Base-by-base conservation (phyloP, 2,329 filamentous ascomycete genomes). In the Ophiostoma fasciatum region DNA sequence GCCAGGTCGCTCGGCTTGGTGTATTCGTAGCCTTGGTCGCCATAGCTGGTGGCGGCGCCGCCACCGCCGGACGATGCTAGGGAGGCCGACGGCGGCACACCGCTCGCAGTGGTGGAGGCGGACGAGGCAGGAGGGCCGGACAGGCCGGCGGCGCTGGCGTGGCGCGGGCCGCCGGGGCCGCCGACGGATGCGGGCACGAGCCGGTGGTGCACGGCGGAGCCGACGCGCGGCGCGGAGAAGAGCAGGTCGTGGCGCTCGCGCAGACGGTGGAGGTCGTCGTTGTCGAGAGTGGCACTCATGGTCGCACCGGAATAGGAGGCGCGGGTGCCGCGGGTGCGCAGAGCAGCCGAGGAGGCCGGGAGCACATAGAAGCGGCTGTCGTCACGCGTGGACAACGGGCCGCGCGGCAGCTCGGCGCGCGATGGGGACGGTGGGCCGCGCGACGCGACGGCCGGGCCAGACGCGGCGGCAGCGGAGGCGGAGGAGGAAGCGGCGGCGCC, bases 1-100 rank as follows among this genome's bases (percentile, higher is more conserved):
- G 68, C 71, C 34, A 78, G 51, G 36, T 77, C 72, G 42, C 68
- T 64, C 12, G 71, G 71, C 40, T 71, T 75, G 8, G 73, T 77
- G 46, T 78, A 78, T 46, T 74, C 69, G 46, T 71, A 78, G 8
- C 66, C 71, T 31, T 74, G 66, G 21, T 70, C 66, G 11, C 66
- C 68, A 42, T 71, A 73, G 43, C 70, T 66, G 30, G 66, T 55
- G 8, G 28, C 9, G 8, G 18, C 17, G 28, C 31, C 22, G 21
- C 21, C 21, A 22, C 21, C 21, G 21, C 21, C 21, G 21, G n/a
- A n/a, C n/a, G n/a, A n/a, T n/a, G n/a, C n/a, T n/a, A n/a, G n/a
- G n/a, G n/a, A n/a, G n/a, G n/a, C n/a, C n/a, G n/a, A n/a, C n/a
- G n/a, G n/a, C n/a, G n/a, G n/a, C n/a, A n/a, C n/a, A n/a, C n/a